A percentile compares a stretch with the other conserved stretches of the same genome.
Conservation (phyloP, 2,329 filamentous ascomycete genomes). For the Madurella mycetomatis region DNA sequence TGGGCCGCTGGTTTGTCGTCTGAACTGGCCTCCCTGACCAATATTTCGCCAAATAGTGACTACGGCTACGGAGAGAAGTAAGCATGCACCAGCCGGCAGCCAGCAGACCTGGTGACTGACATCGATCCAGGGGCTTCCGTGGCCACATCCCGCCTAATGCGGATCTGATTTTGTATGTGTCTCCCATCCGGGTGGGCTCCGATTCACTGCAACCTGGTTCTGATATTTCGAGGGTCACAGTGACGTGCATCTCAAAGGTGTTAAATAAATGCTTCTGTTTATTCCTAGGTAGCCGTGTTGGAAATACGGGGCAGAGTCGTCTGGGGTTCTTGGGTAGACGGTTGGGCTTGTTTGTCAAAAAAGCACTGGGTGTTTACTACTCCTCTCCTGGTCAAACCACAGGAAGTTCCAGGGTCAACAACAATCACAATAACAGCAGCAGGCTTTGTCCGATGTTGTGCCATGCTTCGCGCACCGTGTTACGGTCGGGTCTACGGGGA, state of each 20-base stretch:
- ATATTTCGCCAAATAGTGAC: conserved; percentile 42
- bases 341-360: too few species aligned
- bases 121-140: conserved; percentile 62
- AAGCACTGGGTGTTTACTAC: too few species aligned
- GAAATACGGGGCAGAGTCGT: too few species aligned
- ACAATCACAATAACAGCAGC: too few species aligned
- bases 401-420: too few species aligned
- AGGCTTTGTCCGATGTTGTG: too few species aligned
- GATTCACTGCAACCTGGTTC: not conserved
- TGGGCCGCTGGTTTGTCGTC: not conserved
- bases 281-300: not conserved
- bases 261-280: conserved; percentile 21
- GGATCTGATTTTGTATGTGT: conserved; percentile 79
- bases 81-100: conserved; percentile 3
- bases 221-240: conserved; percentile 24
- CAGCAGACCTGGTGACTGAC: not conserved
- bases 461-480: too few species aligned
- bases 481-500: too few species aligned
- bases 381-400: too few species aligned
- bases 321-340: too few species aligned
- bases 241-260: conserved; percentile 33
- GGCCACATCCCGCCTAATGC: conserved; percentile 70
- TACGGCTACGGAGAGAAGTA: conserved; percentile 61
- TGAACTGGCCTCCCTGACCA: conserved; percentile 14
- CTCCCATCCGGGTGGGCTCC: not conserved